Evolutionary conservation across 345 rosid genomes (phyloP), one percentile per base, ranked within the genome.

Genomic region (Anacardium occidentale): DNA sequence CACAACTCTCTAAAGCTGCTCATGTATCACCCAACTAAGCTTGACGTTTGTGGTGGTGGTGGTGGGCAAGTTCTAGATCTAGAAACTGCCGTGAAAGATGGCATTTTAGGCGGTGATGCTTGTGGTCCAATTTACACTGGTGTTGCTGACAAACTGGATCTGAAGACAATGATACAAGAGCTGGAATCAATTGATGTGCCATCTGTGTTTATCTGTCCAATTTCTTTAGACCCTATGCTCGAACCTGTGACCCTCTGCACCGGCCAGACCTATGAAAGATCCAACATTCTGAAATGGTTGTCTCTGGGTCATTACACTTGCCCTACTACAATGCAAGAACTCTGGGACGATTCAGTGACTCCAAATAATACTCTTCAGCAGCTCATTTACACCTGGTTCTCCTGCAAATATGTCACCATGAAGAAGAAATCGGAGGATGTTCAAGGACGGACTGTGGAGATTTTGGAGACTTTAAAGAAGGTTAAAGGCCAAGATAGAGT

Each of bases 251-350:
- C 94, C 34, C 79, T 87, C 58, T 90, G 94, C 77, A 90, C 92
- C 10, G 92, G 95, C 32, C 92, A 90, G 68, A 90, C 95, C 67
- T 90, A 90, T 21, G 90, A 90, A 62, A 82, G 89, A 71, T 81
- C 84, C 69, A 85, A 88, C 79, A 90, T 90, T 69, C 76, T 86
- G 64, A 86, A 75, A 71, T 90, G 95, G 92, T 82, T 90, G 40
- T 73, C 74, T 69, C 57, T 88, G 58, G 90, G 92, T 22, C 92
- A 85, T 73, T 81, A 71, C 76, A 90, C 90, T 55, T 90, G 95
- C 76, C 95, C 95, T 32, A 86, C 91, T 1, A 90, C 92, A 71
- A 90, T 88, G 92, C 92, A 88, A 18, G 95, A 88, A 80, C 87
- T 90, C 15, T 90, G 95, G 95, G 92, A 88, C 69, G 84, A 90